Base-by-base conservation (phyloP, 2,329 filamentous ascomycete genomes). In the Niveomyces coronatus region DNA sequence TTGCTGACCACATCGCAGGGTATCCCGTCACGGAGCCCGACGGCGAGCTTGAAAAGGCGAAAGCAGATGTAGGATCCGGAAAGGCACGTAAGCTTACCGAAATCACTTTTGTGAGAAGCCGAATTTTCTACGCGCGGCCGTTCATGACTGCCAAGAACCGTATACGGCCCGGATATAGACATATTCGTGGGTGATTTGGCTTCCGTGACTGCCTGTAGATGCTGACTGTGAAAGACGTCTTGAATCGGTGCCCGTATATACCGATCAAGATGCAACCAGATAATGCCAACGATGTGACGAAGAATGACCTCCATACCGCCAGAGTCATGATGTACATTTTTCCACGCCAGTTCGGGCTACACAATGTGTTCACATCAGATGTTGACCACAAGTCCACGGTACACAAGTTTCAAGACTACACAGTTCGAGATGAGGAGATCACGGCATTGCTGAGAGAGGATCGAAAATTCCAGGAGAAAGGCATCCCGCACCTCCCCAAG, bases 301-400 rank as follows among this genome's bases (percentile, higher is more conserved):
- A 39, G 28, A 47, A 51, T 13, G 40, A 64, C 2, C 52, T 59
- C 10, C 71, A 81, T 45, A 83, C 78, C 0, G 53, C 77, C 9
- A 84, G 82, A 48, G 61, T 94, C 15, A 76, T 94, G 73, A 91
- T 89, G 67, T 89, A 96, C 57, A 79, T 98, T 2, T 98, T 98
- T 49, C 91, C 91, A 22, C 72, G 81, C 9, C 88, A 96, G 52
- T 96, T 94, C 52, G 76, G 76, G 11, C 64, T 98, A 4, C 86
- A 94, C 53, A 98, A 96, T 57, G 86, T 82, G n/a, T 95, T 96
- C 54, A 86, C 79, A 0, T 84, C 79, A 5, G 61, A 65, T 4
- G 69, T 82, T 13, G 72, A 91, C 53, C 55, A 53, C 16, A 70
- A 62, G 34, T 74, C 84, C 50, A 89, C 81, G 0, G 65, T 75